Evolutionary conservation across 2,329 filamentous ascomycete species (phyloP).

Genomic region (Arthrobotrys entomopaga): DNA sequence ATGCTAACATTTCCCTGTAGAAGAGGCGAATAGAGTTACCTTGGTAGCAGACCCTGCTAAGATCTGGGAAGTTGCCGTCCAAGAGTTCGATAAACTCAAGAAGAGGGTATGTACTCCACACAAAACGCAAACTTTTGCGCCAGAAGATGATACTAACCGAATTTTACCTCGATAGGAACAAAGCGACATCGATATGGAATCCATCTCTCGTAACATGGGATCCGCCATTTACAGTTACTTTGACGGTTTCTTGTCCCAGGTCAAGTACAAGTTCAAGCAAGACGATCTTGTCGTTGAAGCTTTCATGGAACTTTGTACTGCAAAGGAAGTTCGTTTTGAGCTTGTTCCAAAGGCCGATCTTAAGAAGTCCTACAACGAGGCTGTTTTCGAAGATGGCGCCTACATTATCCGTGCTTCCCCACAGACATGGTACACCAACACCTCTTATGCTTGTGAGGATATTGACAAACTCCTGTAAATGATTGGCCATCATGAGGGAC

Average conservation of each 20-base stretch:
- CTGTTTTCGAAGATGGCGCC: slow-evolving; percentile 24
- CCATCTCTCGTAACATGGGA: slow-evolving; percentile 45
- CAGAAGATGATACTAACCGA: neutral
- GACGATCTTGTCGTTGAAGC: slow-evolving; percentile 47
- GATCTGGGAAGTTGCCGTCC: slow-evolving; percentile 34
- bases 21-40: slow-evolving; percentile 17
- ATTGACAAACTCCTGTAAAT: slow-evolving; percentile 38
- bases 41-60: slow-evolving; percentile 42
- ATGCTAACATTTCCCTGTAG: no score
- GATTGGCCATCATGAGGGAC: neutral
- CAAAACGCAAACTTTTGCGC: neutral
- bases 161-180: slow-evolving; percentile 19
- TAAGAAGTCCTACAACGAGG: slow-evolving; percentile 30
- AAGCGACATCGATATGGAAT: slow-evolving; percentile 36
- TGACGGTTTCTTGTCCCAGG: slow-evolving; percentile 23
- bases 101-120: slow-evolving; percentile 33
- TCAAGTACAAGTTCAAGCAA: slow-evolving; percentile 47
- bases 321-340: slow-evolving; percentile 39
- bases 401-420: slow-evolving; percentile 35
- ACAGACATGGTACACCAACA: slow-evolving; percentile 44
- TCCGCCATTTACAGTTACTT: slow-evolving; percentile 34
- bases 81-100: slow-evolving; percentile 40
- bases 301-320: slow-evolving; percentile 29
- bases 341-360: slow-evolving; percentile 30
- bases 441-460: slow-evolving; percentile 24